Conservation (phyloP, 495 filamentous ascomycete species). For the Pseudotulostoma volvatum region DNA sequence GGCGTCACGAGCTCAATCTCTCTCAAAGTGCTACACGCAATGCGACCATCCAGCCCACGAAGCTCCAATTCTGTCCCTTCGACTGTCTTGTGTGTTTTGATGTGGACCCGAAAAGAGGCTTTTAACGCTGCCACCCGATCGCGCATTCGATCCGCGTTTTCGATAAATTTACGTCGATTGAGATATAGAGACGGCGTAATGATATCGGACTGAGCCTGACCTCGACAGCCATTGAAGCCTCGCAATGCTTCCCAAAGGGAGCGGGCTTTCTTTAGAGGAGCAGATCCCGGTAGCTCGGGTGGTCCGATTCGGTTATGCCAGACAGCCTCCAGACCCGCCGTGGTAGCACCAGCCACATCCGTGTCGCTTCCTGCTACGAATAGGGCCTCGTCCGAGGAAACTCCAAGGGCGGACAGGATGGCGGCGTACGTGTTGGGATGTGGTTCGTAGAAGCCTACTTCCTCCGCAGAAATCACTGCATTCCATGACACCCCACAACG, state of each 20-base stretch:
- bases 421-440: constrained; percentile 12
- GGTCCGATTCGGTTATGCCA: constrained; percentile 20
- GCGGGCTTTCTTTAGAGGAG: constrained; percentile 3
- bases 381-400: constrained; percentile 12
- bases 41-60: too few species aligned
- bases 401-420: constrained; percentile 8
- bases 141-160: constrained; percentile 3
- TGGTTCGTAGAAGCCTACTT: constrained; percentile 19
- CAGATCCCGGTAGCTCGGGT: constrained; percentile 5
- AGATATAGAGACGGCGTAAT: constrained; percentile 3
- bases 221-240: constrained; percentile 2
- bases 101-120: constrained; percentile 2
- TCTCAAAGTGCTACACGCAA: too few species aligned
- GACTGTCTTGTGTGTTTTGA: constrained; percentile 9
- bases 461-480: constrained; percentile 16
- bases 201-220: constrained; percentile 2
- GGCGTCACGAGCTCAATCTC: too few species aligned
- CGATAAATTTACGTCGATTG: constrained; percentile 1
- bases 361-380: constrained; percentile 21
- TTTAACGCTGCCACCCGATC: constrained; percentile 3
- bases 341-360: constrained; percentile 17
- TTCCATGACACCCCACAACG: constrained; percentile 10
- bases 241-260: constrained; percentile 1
- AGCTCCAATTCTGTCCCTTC: too few species aligned
- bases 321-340: constrained; percentile 19